phyloP scores from a whole-genome alignment of 1,284 basidiomycete genomes.

The Ceratobasidium papillatum region DNA sequence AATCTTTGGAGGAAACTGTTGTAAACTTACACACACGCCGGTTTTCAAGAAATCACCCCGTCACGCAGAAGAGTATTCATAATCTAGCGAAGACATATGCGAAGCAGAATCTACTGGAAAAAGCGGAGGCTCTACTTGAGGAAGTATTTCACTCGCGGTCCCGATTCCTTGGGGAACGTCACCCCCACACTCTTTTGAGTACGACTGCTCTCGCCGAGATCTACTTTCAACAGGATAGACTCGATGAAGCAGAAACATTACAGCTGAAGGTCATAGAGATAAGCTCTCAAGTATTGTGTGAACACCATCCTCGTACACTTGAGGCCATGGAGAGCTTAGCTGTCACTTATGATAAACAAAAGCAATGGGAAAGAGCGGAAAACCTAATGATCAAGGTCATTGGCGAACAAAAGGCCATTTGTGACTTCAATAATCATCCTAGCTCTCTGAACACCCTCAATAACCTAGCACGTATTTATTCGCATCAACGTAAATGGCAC shows the following conservation, averaged over 20 bases:
- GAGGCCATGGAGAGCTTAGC: not conserved
- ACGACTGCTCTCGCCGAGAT: not conserved
- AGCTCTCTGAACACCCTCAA: too few species aligned
- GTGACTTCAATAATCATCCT: too few species aligned
- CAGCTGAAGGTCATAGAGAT: not conserved
- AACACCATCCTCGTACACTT: slow-evolving; percentile 6
- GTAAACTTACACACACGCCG: not conserved
- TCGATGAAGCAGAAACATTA: not conserved
- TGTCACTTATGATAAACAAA: not conserved
- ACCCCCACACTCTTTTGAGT: not conserved
- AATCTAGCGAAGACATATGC: not conserved
- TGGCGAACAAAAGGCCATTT: not conserved
- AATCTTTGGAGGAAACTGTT: not conserved
- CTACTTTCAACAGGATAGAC: not conserved
- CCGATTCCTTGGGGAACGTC: not conserved
- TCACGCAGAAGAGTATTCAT: not conserved
- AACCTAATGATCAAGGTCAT: not conserved
- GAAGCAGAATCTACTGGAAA: not conserved
- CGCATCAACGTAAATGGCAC: too few species aligned
- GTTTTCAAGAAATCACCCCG: not conserved
- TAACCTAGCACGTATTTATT: too few species aligned
- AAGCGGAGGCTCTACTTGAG: not conserved
- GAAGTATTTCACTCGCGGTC: not conserved
- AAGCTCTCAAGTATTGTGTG: not conserved
- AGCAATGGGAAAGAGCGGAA: not conserved